Conservation (phyloP, 768 basidiomycete species). For the Lactarius hatsudake region DNA sequence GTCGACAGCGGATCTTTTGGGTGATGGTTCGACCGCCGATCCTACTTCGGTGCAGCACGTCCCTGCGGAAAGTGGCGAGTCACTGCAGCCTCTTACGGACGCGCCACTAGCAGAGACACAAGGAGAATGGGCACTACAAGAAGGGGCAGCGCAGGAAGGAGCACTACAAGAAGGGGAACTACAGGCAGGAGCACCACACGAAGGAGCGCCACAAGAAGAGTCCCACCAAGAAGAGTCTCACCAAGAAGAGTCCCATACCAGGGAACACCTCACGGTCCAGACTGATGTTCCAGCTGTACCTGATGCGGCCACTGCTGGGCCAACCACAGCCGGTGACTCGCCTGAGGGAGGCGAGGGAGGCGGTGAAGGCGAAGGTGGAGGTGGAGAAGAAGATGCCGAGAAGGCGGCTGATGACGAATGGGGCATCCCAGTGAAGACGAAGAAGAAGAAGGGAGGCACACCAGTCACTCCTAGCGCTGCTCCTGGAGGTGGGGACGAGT, state of each 20-base stretch:
- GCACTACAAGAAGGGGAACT: neutral
- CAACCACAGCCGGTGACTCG: slow-evolving; percentile 6
- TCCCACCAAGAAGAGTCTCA: neutral
- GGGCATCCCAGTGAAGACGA: neutral
- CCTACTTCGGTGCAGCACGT: too few relatives aligned
- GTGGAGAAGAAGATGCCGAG: neutral
- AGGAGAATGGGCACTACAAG: neutral
- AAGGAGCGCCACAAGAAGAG: neutral
- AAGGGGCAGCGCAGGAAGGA: neutral
- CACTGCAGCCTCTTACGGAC: neutral
- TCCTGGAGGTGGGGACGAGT: slow-evolving; percentile 5
- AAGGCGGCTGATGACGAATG: slow-evolving; percentile 7
- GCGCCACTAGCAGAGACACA: neutral
- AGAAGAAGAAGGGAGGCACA: slow-evolving; percentile 25
- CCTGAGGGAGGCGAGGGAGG: slow-evolving; percentile 16
- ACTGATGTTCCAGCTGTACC: slow-evolving; percentile 4
- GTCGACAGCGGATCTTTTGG: slow-evolving; percentile 15
- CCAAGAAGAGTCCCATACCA: neutral
- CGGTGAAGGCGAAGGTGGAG: slow-evolving; percentile 11
- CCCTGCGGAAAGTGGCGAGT: neutral
- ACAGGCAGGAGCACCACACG: neutral
- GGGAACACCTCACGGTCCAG: slow-evolving; percentile 8
- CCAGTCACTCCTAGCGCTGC: neutral
- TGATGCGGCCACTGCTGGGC: slow-evolving; percentile 1
- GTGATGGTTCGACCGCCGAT: neutral